Evolutionary conservation across 495 filamentous ascomycete species (phyloP).

Genomic region (Hyaloscypha variabilis): DNA sequence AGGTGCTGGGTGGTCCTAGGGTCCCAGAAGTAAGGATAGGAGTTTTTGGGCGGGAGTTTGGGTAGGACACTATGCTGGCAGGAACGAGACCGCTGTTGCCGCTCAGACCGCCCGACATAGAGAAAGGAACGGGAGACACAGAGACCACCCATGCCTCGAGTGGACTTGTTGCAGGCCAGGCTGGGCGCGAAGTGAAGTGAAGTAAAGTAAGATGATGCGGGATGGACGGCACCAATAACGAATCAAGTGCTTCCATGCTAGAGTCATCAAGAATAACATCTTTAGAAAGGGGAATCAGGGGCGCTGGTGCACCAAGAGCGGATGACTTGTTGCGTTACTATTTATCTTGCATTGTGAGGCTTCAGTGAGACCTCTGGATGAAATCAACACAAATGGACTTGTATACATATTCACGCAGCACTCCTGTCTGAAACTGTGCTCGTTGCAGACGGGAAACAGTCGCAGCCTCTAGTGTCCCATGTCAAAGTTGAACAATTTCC

Average conservation of each 20-base stretch:
- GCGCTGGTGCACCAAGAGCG: too few relatives aligned
- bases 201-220: neutral
- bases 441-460: neutral
- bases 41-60: conserved; percentile 66
- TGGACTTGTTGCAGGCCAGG: neutral
- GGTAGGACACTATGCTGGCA: conserved; percentile 48
- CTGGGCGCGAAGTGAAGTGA: neutral
- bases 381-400: neutral
- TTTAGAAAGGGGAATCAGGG: too few relatives aligned
- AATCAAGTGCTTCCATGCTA: neutral
- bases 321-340: too few relatives aligned
- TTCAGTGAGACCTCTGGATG: neutral
- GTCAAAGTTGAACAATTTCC: too few relatives aligned
- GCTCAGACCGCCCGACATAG: conserved; percentile 3
- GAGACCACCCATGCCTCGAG: neutral
- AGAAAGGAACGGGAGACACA: conserved; percentile 5
- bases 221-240: neutral
- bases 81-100: neutral
- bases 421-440: neutral
- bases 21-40: conserved; percentile 51
- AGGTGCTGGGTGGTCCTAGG: conserved; percentile 62
- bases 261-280: too few relatives aligned
- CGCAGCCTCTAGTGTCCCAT: too few relatives aligned
- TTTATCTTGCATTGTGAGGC: neutral
- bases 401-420: neutral